These are phyloP conservation scores for Osmanthus fragrans DNA, from an alignment of 257 asterid genomes.

Conservation along the genomic window DNA sequence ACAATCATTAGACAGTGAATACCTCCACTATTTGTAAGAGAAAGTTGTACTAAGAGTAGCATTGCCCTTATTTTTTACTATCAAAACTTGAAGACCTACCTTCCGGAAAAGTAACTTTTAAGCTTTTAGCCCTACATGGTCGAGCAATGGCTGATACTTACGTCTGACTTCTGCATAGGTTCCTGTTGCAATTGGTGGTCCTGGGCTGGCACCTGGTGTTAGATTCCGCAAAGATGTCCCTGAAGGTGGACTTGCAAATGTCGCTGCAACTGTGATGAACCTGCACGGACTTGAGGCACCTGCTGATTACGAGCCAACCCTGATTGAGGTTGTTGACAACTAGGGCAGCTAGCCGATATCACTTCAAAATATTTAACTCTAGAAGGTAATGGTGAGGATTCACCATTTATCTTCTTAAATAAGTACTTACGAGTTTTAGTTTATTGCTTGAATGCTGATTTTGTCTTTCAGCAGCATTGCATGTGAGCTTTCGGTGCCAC, in stretches of 20 bases:
- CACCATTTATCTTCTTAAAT: not conserved
- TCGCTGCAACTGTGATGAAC: conserved; percentile 93
- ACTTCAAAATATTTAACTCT: not conserved
- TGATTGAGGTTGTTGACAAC: conserved; percentile 74
- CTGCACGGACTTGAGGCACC: conserved; percentile 92
- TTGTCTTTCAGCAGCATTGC: not conserved
- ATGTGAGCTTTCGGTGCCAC: not conserved
- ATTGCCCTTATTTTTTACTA: too few relatives aligned
- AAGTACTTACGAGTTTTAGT: not conserved
- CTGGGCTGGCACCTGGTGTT: conserved; percentile 73
- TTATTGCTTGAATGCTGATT: not conserved
- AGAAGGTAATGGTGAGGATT: not conserved
- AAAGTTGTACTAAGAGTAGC: too few relatives aligned
- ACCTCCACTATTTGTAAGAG: too few relatives aligned
- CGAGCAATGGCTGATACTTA: not conserved
- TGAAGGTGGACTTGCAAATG: conserved; percentile 84
- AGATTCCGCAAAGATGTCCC: conserved; percentile 84
- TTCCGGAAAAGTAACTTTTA: not conserved
- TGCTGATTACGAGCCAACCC: conserved; percentile 82
- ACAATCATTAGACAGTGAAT: too few relatives aligned
- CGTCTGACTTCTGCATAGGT: conserved; percentile 40
- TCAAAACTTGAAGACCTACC: not conserved
- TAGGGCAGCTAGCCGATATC: conserved; percentile 31
- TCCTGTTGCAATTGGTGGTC: conserved; percentile 95
- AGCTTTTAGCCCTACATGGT: not conserved